Base-by-base conservation (phyloP, 1,284 basidiomycete genomes). In the Caloboletus firmus region DNA sequence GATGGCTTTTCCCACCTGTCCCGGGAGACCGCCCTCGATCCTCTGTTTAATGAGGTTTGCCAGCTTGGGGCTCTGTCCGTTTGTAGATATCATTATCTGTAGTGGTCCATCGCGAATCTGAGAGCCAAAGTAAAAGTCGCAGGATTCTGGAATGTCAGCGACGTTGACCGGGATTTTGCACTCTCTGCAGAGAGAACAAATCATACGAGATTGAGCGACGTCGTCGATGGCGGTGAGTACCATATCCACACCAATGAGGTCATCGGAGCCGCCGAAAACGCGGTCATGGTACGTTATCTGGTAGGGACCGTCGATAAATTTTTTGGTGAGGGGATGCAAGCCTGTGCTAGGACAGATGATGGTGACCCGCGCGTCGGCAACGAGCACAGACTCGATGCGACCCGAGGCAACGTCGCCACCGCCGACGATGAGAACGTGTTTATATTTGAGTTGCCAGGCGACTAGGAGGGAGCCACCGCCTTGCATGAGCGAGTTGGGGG, bases 51-150 rank as follows among this genome's bases (percentile, higher is more conserved):
- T 84, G 62, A 96, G 78, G 56, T 88, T 89, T 7, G 96, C 94
- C 59, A 98, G 80, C 69, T 93, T 89, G 9, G 97, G 97, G 5
- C 94, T 93, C 62, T 91, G 88, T 26, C 97, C 97, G 53, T 93
- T 93, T 2, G 97, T 99, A 10, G 93, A 96, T 41, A 99, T 88
- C 89, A 98, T 90, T 62, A 98, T 86, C 74, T 98, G 95, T 36
- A 99, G 74, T 0, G 95, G 93, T 0, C 96, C 95, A 58, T 87
- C 82, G 35, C 93, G 87, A 55, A 98, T 87, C 68, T 95, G 90
- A 1, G 93, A 91, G 43, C 97, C 97, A 74, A 99, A 99, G 78
- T 97, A 99, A 70, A 99, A 99, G 74, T 99, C 96, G 78, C 96
- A 99, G 54, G 85, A 82, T 45, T 91, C 85, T 3, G 96, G 97